Evolutionary conservation across 1,284 basidiomycete species (phyloP), one percentile per base, ranked within the genome.

Genomic region (Fomitopsis betulina): DNA sequence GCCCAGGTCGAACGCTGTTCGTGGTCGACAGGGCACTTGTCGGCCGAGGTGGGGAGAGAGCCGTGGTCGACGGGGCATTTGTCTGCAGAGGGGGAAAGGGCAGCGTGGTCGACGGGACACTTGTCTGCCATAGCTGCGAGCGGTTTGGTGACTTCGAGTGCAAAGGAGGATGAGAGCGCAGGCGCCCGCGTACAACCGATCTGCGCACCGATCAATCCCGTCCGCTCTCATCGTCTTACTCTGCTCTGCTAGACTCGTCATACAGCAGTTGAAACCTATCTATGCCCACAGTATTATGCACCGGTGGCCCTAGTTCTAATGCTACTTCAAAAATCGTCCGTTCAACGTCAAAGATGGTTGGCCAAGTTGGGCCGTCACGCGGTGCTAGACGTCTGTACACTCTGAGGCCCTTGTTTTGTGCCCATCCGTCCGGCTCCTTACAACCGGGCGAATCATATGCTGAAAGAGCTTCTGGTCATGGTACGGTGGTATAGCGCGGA

Each of bases 11-110:
- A 80, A 43, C 73, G 63, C 5, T 67, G 74, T 66, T 55, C 72
- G 59, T 87, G 82, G 71, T 89, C 84, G 0, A 89, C 86, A 15
- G 80, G 80, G 68, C 83, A 85, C 50, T 69, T 68, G 33, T 75
- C 74, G 40, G 67, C 57, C 8, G 71, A 61, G 13, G 64, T 17
- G 13, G 63, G 62, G 59, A 65, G 56, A 17, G 68, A 53, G 23
- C 60, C 39, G 65, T 74, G 72, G 67, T 74, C 83, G 58, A 85
- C 81, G 17, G 91, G 92, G 69, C 91, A 94, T 68, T 79, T 77
- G 69, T 82, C 83, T 35, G 74, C 67, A 37, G 35, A 37, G 9
- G 62, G 59, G 13, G 2, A 0, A 12, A 37, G 35, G 13, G 35
- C 35, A 37, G 8, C 13, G 4, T 59, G 57, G 43, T 42, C 21